Conservation (phyloP, 495 filamentous ascomycete species). For the Penicillium parvum region DNA sequence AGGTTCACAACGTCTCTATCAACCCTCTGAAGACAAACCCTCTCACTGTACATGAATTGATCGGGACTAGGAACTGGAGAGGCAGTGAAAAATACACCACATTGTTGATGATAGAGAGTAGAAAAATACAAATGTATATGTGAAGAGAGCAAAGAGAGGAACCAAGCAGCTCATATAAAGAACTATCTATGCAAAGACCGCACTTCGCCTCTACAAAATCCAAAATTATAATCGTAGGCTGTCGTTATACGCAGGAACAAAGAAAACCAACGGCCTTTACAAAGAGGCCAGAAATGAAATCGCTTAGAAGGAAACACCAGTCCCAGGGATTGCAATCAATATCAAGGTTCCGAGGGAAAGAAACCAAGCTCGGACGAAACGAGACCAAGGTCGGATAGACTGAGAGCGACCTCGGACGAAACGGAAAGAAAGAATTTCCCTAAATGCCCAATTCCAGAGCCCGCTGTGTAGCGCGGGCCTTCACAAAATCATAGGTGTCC, state of each 20-base stretch:
- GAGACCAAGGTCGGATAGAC: no score
- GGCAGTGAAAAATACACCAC: background rate
- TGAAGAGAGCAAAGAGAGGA: no score
- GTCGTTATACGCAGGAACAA: conserved; percentile 36
- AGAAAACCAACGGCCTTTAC: conserved; percentile 13
- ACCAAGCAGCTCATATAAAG: no score
- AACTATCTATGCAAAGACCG: conserved; percentile 6
- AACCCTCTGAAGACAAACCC: no score
- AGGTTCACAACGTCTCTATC: no score
- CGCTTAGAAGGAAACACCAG: conserved; percentile 24
- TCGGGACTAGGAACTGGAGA: no score
- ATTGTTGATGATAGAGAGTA: background rate
- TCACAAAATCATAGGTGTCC: conserved; percentile 42
- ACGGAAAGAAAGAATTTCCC: conserved; percentile 11
- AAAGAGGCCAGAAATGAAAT: conserved; percentile 20
- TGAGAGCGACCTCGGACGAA: no score
- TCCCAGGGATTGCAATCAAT: conserved; percentile 16
- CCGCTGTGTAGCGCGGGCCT: conserved; percentile 39
- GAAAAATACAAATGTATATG: background rate
- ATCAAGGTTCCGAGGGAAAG: no score
- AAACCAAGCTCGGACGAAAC: conserved; percentile 17
- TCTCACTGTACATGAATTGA: no score
- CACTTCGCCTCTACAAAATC: conserved; percentile 11
- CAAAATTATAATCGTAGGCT: conserved; percentile 38
- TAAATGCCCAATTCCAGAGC: conserved; percentile 37